Percentiles rank a stretch among this genome's conserved stretches.
Evolutionary conservation across 179 eudicot genomes (phyloP).

Genomic region (Gypsophila paniculata): DNA sequence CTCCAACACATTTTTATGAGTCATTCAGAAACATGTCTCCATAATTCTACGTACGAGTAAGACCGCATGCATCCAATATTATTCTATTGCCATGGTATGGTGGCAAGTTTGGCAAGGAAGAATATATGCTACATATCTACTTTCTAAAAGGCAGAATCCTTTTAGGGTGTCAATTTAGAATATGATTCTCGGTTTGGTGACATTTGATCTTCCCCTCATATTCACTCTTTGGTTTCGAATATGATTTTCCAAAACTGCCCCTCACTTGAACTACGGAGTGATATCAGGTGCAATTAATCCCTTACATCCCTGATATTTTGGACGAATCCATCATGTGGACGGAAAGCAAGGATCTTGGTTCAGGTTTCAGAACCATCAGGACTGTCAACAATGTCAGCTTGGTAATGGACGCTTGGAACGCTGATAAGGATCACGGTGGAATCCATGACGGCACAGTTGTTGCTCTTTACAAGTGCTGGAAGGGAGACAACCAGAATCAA

Average conservation of each 20-base stretch:
- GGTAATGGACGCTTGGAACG: conserved; percentile 73
- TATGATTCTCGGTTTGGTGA: neutral
- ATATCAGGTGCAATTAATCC: conserved; percentile 55
- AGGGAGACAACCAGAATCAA: conserved; percentile 83
- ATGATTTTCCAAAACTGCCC: neutral
- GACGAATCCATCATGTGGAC: conserved; percentile 81
- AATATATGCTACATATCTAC: neutral
- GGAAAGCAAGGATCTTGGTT: conserved; percentile 66
- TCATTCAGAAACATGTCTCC: too few species aligned
- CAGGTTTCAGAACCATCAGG: conserved; percentile 58
- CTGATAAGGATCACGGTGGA: conserved; percentile 75
- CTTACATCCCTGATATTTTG: conserved; percentile 44
- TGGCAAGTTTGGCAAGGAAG: neutral
- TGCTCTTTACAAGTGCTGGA: conserved; percentile 64
- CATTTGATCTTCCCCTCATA: neutral
- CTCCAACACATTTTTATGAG: too few species aligned
- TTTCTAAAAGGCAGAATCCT: neutral
- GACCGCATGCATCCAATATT: too few species aligned
- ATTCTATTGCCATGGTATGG: neutral
- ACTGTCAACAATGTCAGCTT: conserved; percentile 65
- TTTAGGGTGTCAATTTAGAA: neutral
- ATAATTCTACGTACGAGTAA: too few species aligned
- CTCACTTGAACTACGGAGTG: neutral
- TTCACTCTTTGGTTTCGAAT: neutral
- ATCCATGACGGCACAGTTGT: conserved; percentile 65